Conservation (phyloP, 768 basidiomycete species). For the Pisolithus orientalis region DNA sequence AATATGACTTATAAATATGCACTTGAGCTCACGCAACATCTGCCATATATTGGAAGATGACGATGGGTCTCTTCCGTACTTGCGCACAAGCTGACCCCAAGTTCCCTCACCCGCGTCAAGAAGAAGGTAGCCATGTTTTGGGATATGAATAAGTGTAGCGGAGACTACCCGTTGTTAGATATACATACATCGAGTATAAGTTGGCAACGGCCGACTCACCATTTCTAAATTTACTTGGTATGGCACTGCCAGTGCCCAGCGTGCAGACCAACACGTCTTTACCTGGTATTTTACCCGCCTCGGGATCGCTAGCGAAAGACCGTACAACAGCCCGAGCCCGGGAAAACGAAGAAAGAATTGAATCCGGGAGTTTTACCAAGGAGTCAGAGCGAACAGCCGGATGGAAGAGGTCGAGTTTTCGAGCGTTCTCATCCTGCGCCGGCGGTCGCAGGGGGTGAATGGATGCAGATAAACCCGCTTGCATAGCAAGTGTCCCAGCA, state of each 20-base stretch:
- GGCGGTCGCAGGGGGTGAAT: constrained; percentile 47
- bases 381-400: constrained; percentile 12
- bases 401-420: constrained; percentile 27
- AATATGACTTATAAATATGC: constrained; percentile 84
- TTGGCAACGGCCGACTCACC: constrained; percentile 37
- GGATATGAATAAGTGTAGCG: constrained; percentile 70
- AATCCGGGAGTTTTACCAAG: constrained; percentile 16
- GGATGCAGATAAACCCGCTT: constrained; percentile 33
- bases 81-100: constrained; percentile 78
- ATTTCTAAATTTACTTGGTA: constrained; percentile 84
- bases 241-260: constrained; percentile 84
- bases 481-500: constrained; percentile 36
- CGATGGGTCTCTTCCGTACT: constrained; percentile 52
- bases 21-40: constrained; percentile 62
- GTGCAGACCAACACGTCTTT: constrained; percentile 65
- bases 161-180: constrained; percentile 44
- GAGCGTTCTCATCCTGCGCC: constrained; percentile 20
- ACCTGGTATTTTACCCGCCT: constrained; percentile 32
- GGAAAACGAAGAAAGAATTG: constrained; percentile 34
- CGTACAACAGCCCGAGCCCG: constrained; percentile 32
- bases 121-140: constrained; percentile 65
- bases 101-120: constrained; percentile 92
- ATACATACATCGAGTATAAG: not conserved
- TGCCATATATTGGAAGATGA: constrained; percentile 41
- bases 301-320: not conserved